These are phyloP conservation scores for Hericium erinaceus DNA, from an alignment of 768 basidiomycete genomes.

Conservation along the genomic window DNA sequence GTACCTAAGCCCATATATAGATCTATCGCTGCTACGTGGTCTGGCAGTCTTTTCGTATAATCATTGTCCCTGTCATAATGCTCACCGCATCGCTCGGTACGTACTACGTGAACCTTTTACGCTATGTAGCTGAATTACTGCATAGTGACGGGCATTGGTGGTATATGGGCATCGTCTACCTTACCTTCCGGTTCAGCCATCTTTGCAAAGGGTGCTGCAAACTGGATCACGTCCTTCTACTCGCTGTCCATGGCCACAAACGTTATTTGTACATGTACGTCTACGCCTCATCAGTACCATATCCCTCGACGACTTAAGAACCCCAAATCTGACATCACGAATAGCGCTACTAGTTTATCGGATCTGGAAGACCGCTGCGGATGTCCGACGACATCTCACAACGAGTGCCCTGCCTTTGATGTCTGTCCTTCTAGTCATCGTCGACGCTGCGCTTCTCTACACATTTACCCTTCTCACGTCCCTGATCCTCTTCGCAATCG, in stretches of 20 bases:
- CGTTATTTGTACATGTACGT: constrained; percentile 15
- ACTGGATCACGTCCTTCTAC: constrained; percentile 19
- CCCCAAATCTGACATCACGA: neutral
- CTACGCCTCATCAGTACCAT: neutral
- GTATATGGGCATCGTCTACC: constrained; percentile 12
- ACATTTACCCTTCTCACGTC: constrained; percentile 17
- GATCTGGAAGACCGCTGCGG: constrained; percentile 16
- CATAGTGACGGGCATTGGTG: constrained; percentile 12
- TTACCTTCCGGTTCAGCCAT: constrained; percentile 8
- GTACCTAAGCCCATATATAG: constrained; percentile 1
- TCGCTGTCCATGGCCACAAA: constrained; percentile 16
- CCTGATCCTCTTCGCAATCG: constrained; percentile 2
- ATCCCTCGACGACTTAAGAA: neutral
- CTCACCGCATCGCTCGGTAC: constrained; percentile 8
- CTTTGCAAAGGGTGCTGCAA: constrained; percentile 11
- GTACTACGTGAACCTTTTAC: constrained; percentile 1
- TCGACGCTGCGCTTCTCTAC: constrained; percentile 19
- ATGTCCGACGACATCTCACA: neutral
- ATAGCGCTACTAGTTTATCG: constrained; percentile 18
- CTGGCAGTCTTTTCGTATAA: constrained; percentile 18
- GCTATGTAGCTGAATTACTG: neutral
- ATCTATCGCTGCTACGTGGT: constrained; percentile 21
- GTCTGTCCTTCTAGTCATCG: constrained; percentile 17
- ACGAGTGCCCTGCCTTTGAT: constrained; percentile 3
- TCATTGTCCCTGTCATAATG: constrained; percentile 14